These are phyloP conservation scores for Pseudogymnoascus sp. DNA, from an alignment of 2,329 filamentous ascomycete species.

Conservation along the genomic window DNA sequence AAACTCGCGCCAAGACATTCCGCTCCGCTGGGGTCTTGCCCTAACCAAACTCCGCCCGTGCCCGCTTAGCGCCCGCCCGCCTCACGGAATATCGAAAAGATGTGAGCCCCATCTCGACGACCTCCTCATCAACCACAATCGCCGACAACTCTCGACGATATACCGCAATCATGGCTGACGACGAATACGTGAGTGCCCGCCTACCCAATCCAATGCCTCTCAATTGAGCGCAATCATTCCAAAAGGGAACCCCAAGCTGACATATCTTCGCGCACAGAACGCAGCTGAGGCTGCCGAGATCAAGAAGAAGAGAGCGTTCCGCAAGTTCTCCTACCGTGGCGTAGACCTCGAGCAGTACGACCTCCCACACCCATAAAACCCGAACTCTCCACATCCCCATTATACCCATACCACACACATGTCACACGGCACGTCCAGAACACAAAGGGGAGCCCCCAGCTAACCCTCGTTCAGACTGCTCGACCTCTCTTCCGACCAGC, in stretches of 20 bases:
- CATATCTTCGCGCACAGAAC: constrained; percentile 51
- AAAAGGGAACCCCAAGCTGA: constrained; percentile 24
- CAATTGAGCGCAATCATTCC: not conserved
- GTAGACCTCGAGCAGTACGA: constrained; percentile 99
- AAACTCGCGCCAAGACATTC: not conserved
- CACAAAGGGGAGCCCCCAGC: constrained; percentile 28
- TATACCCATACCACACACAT: constrained; percentile 15
- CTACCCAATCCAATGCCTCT: constrained; percentile 13
- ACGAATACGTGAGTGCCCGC: constrained; percentile 56
- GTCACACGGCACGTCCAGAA: constrained; percentile 19
- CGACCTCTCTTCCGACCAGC: constrained; percentile 95
- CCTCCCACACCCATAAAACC: constrained; percentile 14
- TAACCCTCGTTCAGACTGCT: constrained; percentile 62
- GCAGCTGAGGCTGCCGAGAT: constrained; percentile 97
- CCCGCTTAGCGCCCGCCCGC: not conserved
- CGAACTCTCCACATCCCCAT: not conserved
- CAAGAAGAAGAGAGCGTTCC: constrained; percentile 99
- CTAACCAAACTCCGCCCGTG: constrained; percentile 4
- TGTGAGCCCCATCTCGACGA: constrained; percentile 2
- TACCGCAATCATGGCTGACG: constrained; percentile 68
- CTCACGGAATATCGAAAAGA: constrained; percentile 5
- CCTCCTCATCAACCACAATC: constrained; percentile 11
- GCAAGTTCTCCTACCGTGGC: constrained; percentile 99
- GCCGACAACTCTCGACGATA: constrained; percentile 17
- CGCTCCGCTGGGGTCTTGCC: constrained; percentile 9